Evolutionary conservation across 169 alveolate genomes (phyloP).

Genomic region (Fabrea salina): DNA sequence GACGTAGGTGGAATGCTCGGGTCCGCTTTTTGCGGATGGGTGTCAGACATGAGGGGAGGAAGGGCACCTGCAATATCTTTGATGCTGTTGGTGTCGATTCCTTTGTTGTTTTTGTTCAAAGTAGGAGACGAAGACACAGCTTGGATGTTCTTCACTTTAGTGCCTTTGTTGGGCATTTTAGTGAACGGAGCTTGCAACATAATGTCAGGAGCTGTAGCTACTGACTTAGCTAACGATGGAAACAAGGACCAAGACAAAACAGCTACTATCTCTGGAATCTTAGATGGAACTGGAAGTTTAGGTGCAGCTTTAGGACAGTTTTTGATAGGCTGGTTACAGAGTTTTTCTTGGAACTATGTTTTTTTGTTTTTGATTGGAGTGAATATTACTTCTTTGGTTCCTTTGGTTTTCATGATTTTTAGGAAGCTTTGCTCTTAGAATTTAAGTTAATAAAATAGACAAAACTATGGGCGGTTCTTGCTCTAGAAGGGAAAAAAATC

Average conservation of each 20-base stretch:
- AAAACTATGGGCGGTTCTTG: no score
- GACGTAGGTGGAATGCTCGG: conserved; percentile 35
- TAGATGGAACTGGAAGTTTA: conserved; percentile 31
- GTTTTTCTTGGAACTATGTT: not conserved
- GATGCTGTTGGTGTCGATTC: not conserved
- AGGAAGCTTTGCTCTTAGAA: no score
- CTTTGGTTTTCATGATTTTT: no score
- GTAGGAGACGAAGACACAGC: not conserved
- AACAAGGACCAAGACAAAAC: conserved; percentile 16
- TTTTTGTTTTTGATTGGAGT: conserved; percentile 16
- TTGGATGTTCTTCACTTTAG: not conserved
- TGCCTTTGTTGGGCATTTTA: conserved; percentile 22
- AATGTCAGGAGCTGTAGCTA: conserved; percentile 32
- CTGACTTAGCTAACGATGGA: conserved; percentile 20
- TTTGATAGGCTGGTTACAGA: not conserved
- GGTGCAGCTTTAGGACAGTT: conserved; percentile 31
- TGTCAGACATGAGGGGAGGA: conserved; percentile 19
- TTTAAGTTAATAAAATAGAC: no score
- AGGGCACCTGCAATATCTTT: conserved; percentile 1
- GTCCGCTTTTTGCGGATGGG: conserved; percentile 30
- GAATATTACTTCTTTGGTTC: no score
- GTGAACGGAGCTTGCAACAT: conserved; percentile 35
- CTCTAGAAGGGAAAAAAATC: no score
- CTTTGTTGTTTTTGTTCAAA: not conserved
- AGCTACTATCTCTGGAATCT: conserved; percentile 25